Evolutionary conservation across 1,284 basidiomycete species (phyloP).

Genomic region (Chondrostereum purpureum): DNA sequence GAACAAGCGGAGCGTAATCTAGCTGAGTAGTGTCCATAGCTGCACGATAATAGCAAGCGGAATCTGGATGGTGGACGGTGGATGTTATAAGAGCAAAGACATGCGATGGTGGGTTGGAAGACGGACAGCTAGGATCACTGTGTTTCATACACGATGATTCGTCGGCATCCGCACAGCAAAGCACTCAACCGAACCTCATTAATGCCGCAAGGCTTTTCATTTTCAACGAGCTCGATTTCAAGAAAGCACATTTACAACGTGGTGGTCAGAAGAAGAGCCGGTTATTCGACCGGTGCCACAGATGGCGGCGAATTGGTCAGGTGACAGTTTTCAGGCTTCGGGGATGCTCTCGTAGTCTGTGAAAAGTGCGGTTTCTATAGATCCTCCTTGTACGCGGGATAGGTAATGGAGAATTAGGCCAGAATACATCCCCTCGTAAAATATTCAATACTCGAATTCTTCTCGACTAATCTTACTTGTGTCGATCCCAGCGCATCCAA

Average conservation of each 20-base stretch:
- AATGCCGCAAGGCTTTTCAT: too few species aligned
- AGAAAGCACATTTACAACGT: too few species aligned
- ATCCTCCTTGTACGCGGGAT: neutral
- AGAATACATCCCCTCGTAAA: neutral
- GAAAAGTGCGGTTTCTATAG: neutral
- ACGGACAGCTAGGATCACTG: neutral
- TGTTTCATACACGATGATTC: neutral
- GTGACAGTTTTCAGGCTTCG: neutral
- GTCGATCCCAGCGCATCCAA: slow-evolving; percentile 24
- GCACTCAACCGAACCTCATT: too few species aligned
- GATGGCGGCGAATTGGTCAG: too few species aligned
- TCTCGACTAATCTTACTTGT: slow-evolving; percentile 24
- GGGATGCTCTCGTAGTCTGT: neutral
- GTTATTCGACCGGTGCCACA: too few species aligned
- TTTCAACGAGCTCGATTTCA: too few species aligned
- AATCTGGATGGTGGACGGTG: too few species aligned
- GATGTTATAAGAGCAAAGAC: neutral
- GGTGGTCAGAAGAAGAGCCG: too few species aligned
- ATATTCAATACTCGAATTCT: slow-evolving; percentile 30
- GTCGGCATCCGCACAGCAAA: too few species aligned
- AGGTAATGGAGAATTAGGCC: neutral
- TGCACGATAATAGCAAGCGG: too few species aligned
- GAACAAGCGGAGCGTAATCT: neutral
- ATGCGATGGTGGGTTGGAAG: neutral
- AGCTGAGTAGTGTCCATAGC: too few species aligned